A percentile compares a stretch with the other conserved stretches of the same genome.
Evolutionary conservation across 164 flowering plant species (phyloP).

Genomic region (Brasenia schreberi): DNA sequence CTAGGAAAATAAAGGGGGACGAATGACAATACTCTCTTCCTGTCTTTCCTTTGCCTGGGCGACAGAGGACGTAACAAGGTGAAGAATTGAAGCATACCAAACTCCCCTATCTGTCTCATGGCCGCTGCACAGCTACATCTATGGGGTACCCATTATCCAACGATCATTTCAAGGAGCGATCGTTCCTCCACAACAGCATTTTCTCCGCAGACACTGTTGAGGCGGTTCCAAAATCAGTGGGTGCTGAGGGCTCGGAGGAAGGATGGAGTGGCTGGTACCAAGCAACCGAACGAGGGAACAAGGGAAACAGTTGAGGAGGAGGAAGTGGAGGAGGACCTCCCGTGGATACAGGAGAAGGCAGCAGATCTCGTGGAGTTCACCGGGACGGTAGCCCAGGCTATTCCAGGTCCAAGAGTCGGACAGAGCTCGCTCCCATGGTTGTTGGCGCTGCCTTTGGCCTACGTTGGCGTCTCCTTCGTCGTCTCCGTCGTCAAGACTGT

Average conservation of each 20-base stretch:
- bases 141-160: neutral
- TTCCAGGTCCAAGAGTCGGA: constrained; percentile 92
- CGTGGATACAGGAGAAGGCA: constrained; percentile 95
- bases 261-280: constrained; percentile 6
- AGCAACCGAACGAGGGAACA: constrained; percentile 3
- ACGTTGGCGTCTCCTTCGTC: constrained; percentile 56
- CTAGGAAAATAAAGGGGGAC: too few relatives aligned
- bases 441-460: constrained; percentile 70
- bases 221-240: neutral
- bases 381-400: constrained; percentile 76
- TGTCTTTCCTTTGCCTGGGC: too few relatives aligned
- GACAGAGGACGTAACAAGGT: too few relatives aligned
- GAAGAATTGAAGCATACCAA: neutral
- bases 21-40: too few relatives aligned
- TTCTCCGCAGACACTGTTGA: neutral
- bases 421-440: constrained; percentile 74
- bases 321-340: constrained; percentile 74
- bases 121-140: neutral
- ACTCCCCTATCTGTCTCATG: neutral
- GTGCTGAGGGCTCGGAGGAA: constrained; percentile 11
- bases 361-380: constrained; percentile 86
- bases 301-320: constrained; percentile 27
- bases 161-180: neutral
- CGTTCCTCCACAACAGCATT: neutral
- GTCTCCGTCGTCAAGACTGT: constrained; percentile 66